These are phyloP conservation scores for Aphanoascus verrucosus DNA, from an alignment of 2,329 filamentous ascomycete species.

Conservation along the genomic window DNA sequence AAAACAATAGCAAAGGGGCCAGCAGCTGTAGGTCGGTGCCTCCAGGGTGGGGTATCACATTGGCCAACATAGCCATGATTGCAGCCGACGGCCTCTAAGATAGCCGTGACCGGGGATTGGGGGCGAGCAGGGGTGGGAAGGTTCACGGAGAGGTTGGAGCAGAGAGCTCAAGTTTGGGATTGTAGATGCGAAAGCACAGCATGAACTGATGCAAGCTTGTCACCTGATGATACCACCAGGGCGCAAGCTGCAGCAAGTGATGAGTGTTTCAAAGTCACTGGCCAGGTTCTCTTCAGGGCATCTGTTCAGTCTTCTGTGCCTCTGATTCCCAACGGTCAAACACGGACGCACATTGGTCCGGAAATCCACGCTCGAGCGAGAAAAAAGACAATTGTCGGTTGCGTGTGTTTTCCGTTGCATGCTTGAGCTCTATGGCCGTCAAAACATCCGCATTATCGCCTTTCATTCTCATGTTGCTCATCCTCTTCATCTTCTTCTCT, in stretches of 20 bases:
- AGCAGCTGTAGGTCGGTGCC: background rate
- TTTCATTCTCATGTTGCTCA: too few species aligned
- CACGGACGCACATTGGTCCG: background rate
- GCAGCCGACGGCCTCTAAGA: background rate
- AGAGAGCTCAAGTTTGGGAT: slow-evolving; percentile 2
- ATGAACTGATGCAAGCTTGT: slow-evolving; percentile 5
- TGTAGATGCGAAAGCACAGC: background rate
- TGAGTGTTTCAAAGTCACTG: background rate
- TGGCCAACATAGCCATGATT: slow-evolving; percentile 8
- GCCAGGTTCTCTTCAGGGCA: background rate
- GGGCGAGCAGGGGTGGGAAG: slow-evolving; percentile 1
- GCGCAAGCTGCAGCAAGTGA: background rate
- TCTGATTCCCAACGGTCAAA: background rate
- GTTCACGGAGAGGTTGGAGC: background rate
- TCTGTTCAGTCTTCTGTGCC: background rate
- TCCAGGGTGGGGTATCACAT: slow-evolving; percentile 4
- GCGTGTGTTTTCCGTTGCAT: background rate
- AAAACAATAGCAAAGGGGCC: background rate
- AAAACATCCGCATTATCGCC: too few species aligned
- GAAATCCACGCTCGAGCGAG: background rate
- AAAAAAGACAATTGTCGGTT: background rate
- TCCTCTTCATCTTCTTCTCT: too few species aligned
- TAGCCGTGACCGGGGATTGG: background rate
- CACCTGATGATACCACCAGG: background rate
- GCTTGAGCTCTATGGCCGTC: background rate